Evolutionary conservation across 2,329 filamentous ascomycete species (phyloP).

Genomic region (Botrytis pseudocinerea): DNA sequence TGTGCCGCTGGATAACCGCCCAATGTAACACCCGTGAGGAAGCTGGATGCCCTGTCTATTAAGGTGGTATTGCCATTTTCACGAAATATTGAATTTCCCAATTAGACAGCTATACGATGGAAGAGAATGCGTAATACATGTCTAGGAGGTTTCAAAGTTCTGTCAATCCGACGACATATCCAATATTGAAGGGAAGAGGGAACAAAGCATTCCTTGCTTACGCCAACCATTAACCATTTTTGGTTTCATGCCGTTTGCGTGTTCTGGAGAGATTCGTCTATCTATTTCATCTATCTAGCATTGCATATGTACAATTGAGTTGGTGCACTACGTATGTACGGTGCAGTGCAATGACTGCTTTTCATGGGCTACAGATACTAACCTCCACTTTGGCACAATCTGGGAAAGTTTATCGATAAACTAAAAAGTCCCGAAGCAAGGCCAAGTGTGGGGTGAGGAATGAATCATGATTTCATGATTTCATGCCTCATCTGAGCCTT

Average conservation of each 20-base stretch:
- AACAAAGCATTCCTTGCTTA: conserved; percentile 18
- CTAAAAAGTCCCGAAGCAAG: neutral
- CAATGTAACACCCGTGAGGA: neutral
- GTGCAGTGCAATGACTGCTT: neutral
- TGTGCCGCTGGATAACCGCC: conserved; percentile 17
- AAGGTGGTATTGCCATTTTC: neutral
- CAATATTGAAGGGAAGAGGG: neutral
- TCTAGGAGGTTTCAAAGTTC: neutral
- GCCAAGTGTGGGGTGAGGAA: neutral
- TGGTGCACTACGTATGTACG: neutral
- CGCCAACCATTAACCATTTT: conserved; percentile 1
- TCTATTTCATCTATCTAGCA: neutral
- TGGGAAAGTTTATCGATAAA: neutral
- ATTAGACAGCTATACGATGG: neutral
- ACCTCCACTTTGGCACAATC: neutral
- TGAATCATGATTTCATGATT: neutral
- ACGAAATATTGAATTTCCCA: neutral
- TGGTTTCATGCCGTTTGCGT: conserved; percentile 10
- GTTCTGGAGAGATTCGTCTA: conserved; percentile 16
- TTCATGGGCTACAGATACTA: neutral
- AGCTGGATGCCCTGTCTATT: conserved; percentile 5
- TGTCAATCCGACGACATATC: neutral
- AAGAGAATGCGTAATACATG: neutral
- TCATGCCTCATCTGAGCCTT: neutral
- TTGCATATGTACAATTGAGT: conserved; percentile 19